Conservation (phyloP, 116 monocot genomes). For the Papilionanthe hybrid region DNA sequence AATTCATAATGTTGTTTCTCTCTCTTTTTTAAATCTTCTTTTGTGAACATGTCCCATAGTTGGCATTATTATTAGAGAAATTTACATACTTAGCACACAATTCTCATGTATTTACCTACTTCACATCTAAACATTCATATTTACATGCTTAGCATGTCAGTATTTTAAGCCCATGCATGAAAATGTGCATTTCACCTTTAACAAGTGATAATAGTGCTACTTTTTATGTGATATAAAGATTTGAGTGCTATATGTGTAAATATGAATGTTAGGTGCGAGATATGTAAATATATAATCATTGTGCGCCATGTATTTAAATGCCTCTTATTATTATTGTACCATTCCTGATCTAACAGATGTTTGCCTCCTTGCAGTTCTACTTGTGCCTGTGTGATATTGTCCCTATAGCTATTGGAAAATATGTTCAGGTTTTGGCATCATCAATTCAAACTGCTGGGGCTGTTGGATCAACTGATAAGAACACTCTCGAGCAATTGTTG, state of each 20-base stretch:
- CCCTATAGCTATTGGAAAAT: slow-evolving; percentile 82
- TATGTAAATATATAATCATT: no score
- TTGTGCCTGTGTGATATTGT: slow-evolving; percentile 81
- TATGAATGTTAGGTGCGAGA: no score
- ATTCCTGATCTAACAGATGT: background rate
- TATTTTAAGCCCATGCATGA: no score
- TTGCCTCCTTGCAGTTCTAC: slow-evolving; percentile 43
- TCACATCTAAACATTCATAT: no score
- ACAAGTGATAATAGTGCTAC: no score
- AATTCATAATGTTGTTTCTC: slow-evolving; percentile 5
- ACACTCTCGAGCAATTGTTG: slow-evolving; percentile 53
- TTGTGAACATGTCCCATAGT: background rate
- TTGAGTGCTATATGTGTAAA: no score
- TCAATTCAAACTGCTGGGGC: slow-evolving; percentile 40
- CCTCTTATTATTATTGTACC: background rate
- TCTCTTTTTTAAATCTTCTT: slow-evolving; percentile 2
- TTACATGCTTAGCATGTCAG: no score
- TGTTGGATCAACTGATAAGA: slow-evolving; percentile 16
- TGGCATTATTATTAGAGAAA: background rate
- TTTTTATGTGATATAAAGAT: no score
- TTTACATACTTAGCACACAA: no score
- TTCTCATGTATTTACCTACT: no score
- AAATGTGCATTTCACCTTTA: no score
- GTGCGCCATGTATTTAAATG: no score
- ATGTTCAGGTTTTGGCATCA: slow-evolving; percentile 62